A percentile compares a stretch with the other conserved stretches of the same genome.
Evolutionary conservation across 768 basidiomycete genomes (phyloP).

Genomic region (Phaeotremella skinneri): DNA sequence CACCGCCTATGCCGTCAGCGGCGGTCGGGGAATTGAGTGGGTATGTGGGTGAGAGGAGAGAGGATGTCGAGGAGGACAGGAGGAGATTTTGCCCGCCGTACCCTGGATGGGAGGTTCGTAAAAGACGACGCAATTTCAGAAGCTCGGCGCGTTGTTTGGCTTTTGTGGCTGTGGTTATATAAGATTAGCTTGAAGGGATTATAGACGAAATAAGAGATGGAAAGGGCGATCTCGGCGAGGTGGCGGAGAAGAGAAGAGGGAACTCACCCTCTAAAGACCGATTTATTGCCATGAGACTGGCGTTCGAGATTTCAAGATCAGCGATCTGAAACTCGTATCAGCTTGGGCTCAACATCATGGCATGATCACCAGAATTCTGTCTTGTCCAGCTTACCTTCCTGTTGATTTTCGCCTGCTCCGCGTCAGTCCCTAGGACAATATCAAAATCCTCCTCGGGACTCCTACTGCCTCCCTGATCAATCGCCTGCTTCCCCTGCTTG

Average conservation of each 20-base stretch:
- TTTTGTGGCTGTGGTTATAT: slow-evolving; percentile 26
- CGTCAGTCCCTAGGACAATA: slow-evolving; percentile 14
- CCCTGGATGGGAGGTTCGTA: slow-evolving; percentile 16
- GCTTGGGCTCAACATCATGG: not conserved
- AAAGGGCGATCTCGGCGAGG: not conserved
- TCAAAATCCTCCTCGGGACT: slow-evolving; percentile 13
- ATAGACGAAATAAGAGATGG: not conserved
- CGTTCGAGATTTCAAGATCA: slow-evolving; percentile 50
- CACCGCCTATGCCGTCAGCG: slow-evolving; percentile 5
- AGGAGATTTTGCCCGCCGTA: not conserved
- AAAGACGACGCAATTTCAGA: slow-evolving; percentile 29
- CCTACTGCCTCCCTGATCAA: slow-evolving; percentile 2
- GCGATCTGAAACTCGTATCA: slow-evolving; percentile 45
- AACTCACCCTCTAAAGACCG: slow-evolving; percentile 45
- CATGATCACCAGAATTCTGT: not conserved
- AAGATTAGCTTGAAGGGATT: not conserved
- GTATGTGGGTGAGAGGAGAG: slow-evolving; percentile 13
- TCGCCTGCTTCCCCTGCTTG: not conserved
- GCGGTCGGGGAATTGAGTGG: not conserved
- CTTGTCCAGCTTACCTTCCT: slow-evolving; percentile 19
- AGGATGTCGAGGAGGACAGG: slow-evolving; percentile 5
- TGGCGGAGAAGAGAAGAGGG: not conserved
- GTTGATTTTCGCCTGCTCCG: slow-evolving; percentile 41
- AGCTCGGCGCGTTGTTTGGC: slow-evolving; percentile 44
- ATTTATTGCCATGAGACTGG: slow-evolving; percentile 47